Evolutionary conservation across 2,329 filamentous ascomycete species (phyloP), one percentile per base, ranked within the genome.

Genomic region (Pseudocercospora crystallina): DNA sequence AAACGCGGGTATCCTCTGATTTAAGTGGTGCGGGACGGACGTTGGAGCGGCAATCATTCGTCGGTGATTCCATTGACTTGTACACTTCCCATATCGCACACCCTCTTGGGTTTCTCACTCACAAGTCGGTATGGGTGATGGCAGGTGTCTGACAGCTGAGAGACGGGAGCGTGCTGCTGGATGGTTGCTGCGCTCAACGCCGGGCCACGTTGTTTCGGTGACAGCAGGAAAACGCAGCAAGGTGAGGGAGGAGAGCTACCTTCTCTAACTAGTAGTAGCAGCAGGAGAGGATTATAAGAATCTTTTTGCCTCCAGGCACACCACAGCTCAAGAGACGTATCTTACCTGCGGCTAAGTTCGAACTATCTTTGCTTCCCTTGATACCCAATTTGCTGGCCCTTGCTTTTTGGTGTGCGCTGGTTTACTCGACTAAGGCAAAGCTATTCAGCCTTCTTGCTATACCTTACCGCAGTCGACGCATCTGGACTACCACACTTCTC

Each of bases 271-370:
- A 26, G 20, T 26, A 26, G 20, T 26, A 26, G 20, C 7, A 26
- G 20, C 20, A 26, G 20, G 20, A 26, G 20, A 26, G 20, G 20
- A 49, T 38, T 58, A 59, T 59, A 59, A 57, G 54, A 53, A 44
- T 49, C 47, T 47, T 53, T 47, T 42, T 9, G 32, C 20, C 20
- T 38, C 47, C 47, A 49, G 47, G 38, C 50, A 47, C 49, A 43
- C 39, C 47, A 51, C 42, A 56, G 53, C 53, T 52, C 49, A 53
- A 49, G 45, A 46, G 51, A 55, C 48, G 56, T 57, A 58, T 57
- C 56, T 59, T 53, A 59, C 59, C 56, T 61, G 61, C 58, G 51
- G 59, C 59, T 60, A 64, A 62, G 56, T 61, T 38, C 51, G 53
- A 60, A 54, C 49, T 51, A 47, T 51, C 50, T 51, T 46, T 43